These are phyloP conservation scores for Exophiala dermatitidis DNA, from an alignment of 2,329 filamentous ascomycete genomes.

Conservation along the genomic window DNA sequence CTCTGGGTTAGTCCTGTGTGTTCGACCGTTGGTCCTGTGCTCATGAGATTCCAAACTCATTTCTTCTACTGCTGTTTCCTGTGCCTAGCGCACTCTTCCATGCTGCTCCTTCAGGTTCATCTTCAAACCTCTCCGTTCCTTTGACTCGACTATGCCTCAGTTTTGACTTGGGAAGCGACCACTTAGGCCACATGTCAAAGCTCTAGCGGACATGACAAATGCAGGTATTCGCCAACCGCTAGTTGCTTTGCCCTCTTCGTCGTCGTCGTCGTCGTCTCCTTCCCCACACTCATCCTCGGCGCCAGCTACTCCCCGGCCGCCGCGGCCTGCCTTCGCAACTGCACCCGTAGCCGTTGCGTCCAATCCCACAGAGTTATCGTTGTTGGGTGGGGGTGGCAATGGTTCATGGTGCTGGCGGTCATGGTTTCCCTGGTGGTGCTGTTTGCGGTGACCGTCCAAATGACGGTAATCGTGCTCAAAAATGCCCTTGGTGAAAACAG, in stretches of 20 bases:
- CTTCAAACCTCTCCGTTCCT: no score
- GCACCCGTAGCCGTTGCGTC: conserved; percentile 38
- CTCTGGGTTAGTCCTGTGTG: no score
- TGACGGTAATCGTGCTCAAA: conserved; percentile 16
- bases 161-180: no score
- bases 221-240: background rate
- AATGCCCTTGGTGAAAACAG: conserved; percentile 44
- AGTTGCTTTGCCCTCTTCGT: background rate
- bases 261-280: conserved; percentile 54
- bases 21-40: no score
- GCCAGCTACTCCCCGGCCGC: conserved; percentile 52
- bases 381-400: conserved; percentile 27
- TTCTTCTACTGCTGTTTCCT: no score
- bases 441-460: conserved; percentile 15
- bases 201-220: background rate
- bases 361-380: conserved; percentile 33
- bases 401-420: conserved; percentile 31
- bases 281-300: conserved; percentile 57
- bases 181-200: no score
- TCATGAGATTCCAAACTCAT: no score
- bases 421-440: conserved; percentile 31
- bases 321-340: conserved; percentile 35
- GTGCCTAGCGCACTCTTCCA: no score
- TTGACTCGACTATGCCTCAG: no score
- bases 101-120: no score